phyloP scores from a whole-genome alignment of 352 stramenopile genomes.

The Globisporangium canariense region DNA sequence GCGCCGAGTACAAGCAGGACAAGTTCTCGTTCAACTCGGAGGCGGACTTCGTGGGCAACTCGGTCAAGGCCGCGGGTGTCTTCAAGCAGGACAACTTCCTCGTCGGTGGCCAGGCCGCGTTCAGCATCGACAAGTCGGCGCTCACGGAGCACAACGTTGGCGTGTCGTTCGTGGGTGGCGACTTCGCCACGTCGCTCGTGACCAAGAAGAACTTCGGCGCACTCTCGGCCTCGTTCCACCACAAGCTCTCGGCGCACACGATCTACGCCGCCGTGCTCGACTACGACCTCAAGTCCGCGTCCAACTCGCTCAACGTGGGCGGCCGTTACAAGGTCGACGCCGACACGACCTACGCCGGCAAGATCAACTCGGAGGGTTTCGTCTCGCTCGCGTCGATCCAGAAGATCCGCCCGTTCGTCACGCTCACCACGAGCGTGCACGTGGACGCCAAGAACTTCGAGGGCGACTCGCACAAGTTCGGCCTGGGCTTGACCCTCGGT shows the following conservation, averaged over 20 bases:
- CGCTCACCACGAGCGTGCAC: constrained; percentile 73
- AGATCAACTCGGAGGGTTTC: constrained; percentile 82
- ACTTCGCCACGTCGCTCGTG: constrained; percentile 69
- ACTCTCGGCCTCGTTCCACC: constrained; percentile 79
- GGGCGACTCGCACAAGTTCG: constrained; percentile 84
- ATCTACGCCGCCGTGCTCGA: constrained; percentile 76
- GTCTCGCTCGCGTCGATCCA: constrained; percentile 74
- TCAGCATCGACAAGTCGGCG: constrained; percentile 80
- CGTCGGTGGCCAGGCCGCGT: constrained; percentile 64
- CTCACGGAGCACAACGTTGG: constrained; percentile 79
- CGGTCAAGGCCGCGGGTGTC: constrained; percentile 48
- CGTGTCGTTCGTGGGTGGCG: constrained; percentile 57
- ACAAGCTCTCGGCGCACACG: constrained; percentile 73
- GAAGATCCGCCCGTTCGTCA: constrained; percentile 71
- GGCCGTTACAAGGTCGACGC: constrained; percentile 71
- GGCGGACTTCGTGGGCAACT: constrained; percentile 74
- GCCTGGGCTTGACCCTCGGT: constrained; percentile 68
- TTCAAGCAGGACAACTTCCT: constrained; percentile 64
- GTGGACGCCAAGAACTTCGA: constrained; percentile 87
- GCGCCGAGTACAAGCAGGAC: constrained; percentile 76
- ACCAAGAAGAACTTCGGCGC: constrained; percentile 84
- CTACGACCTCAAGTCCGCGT: constrained; percentile 82
- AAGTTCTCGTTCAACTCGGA: constrained; percentile 71
- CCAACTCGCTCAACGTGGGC: constrained; percentile 75
- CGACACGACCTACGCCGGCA: constrained; percentile 78